These are phyloP conservation scores for Aspergillus sclerotialis DNA, from an alignment of 2,329 filamentous ascomycete genomes.

Conservation along the genomic window DNA sequence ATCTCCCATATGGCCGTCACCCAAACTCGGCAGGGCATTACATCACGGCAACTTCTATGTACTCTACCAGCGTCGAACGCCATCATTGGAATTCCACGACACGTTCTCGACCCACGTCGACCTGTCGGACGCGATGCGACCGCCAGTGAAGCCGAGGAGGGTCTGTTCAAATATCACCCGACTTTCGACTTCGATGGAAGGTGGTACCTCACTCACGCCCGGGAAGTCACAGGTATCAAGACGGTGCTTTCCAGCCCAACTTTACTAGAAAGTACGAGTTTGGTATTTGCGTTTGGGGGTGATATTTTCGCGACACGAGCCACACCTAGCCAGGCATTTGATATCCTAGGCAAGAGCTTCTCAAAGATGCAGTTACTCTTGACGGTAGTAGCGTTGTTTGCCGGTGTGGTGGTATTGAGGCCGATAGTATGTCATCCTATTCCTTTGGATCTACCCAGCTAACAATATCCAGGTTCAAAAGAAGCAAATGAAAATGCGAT, in stretches of 20 bases:
- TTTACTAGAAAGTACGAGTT: conserved; percentile 80
- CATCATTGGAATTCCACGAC: conserved; percentile 72
- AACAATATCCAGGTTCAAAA: conserved; percentile 34
- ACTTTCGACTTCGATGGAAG: conserved; percentile 77
- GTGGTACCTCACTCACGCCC: conserved; percentile 70
- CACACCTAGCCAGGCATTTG: conserved; percentile 83
- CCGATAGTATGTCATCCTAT: conserved; percentile 64
- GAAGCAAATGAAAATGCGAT: conserved; percentile 43
- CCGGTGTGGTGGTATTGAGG: conserved; percentile 69
- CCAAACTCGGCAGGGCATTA: conserved; percentile 86
- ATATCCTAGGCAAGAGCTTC: conserved; percentile 88
- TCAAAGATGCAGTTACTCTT: conserved; percentile 78
- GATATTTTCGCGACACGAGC: conserved; percentile 85
- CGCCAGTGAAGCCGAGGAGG: conserved; percentile 72
- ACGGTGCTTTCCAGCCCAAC: conserved; percentile 69
- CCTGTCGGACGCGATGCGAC: conserved; percentile 80
- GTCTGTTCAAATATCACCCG: conserved; percentile 68
- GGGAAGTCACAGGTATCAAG: conserved; percentile 70
- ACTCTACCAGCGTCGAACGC: conserved; percentile 66
- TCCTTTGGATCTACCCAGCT: conserved; percentile 2
- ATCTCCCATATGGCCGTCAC: conserved; percentile 76
- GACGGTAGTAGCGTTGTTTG: conserved; percentile 73
- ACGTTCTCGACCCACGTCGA: conserved; percentile 74
- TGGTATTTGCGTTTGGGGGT: conserved; percentile 76
- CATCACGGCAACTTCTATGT: conserved; percentile 71